Evolutionary conservation across 2,329 filamentous ascomycete genomes (phyloP).

Genomic region (Botryotinia calthae): DNA sequence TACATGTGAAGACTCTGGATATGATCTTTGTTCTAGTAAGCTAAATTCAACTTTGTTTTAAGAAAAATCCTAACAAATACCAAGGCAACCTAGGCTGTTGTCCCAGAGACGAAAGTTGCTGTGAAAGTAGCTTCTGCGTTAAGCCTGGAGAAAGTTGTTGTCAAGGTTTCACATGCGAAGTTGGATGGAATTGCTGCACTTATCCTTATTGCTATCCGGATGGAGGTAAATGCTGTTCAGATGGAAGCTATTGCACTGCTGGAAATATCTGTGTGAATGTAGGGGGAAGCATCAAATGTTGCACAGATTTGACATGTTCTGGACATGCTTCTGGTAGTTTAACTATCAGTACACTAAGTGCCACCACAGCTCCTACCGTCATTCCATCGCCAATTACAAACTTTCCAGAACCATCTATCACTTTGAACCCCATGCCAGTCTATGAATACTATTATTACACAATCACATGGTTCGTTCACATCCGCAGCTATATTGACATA

Average conservation of each 20-base stretch:
- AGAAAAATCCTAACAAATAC: not conserved
- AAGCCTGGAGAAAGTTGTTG: not conserved
- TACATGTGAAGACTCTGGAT: not conserved
- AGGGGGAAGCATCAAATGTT: not conserved
- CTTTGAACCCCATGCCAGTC: not conserved
- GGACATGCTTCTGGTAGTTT: not conserved
- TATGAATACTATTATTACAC: conserved; percentile 5
- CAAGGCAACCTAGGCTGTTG: conserved; percentile 2
- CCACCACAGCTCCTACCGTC: not conserved
- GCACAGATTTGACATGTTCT: not conserved
- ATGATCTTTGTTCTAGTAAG: not conserved
- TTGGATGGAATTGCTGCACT: conserved; percentile 4
- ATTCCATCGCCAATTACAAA: not conserved
- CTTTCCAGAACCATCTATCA: not conserved
- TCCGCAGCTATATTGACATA: too few species aligned
- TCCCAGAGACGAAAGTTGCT: not conserved
- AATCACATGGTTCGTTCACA: not conserved
- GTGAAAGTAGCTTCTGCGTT: not conserved
- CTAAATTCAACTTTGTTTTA: not conserved
- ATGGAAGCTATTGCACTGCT: not conserved
- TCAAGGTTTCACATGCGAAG: not conserved
- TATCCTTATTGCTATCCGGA: not conserved
- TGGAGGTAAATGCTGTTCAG: conserved; percentile 4
- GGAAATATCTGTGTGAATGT: not conserved
- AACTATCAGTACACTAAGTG: not conserved